Conservation (phyloP, 257 asterid genomes). For the Nicotiana knightiana region DNA sequence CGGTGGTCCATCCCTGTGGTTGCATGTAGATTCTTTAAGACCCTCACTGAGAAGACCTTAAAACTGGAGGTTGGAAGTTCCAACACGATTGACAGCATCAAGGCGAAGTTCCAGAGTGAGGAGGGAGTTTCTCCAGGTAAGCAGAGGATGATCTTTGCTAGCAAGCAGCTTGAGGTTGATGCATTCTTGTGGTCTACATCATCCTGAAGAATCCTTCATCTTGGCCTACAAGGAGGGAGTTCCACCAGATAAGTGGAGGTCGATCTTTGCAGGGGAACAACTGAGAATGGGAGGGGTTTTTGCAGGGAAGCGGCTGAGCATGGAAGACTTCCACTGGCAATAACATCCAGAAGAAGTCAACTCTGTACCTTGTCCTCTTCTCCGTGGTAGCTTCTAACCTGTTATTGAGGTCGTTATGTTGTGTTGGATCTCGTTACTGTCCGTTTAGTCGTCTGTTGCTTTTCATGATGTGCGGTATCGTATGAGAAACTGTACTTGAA, state of each 20-base stretch:
- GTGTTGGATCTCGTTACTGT: not conserved
- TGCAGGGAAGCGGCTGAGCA: conserved; percentile 35
- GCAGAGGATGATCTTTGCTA: conserved; percentile 64
- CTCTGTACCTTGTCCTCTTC: conserved; percentile 73
- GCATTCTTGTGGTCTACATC: conserved; percentile 33
- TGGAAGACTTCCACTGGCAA: conserved; percentile 39
- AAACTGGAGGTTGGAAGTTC: conserved; percentile 60
- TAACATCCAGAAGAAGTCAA: conserved; percentile 57
- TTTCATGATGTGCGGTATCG: not conserved
- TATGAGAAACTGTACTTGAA: not conserved
- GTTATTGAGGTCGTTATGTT: not conserved
- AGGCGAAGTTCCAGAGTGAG: conserved; percentile 62
- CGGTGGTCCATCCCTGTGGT: conserved; percentile 55
- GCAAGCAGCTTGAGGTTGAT: conserved; percentile 58
- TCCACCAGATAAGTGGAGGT: conserved; percentile 40
- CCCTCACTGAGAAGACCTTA: conserved; percentile 52
- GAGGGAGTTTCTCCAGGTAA: conserved; percentile 68
- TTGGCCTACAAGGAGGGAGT: conserved; percentile 51
- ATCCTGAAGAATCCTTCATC: conserved; percentile 39
- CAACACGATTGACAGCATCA: conserved; percentile 50
- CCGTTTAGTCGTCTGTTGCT: not conserved
- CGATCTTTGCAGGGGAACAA: conserved; percentile 29
- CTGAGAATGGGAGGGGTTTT: not conserved
- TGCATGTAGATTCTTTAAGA: conserved; percentile 55
- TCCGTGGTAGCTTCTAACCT: conserved; percentile 50